A percentile compares a stretch with the other conserved stretches of the same genome.
Conservation (phyloP, 345 rosid species). For the Eucalyptus grandis region DNA sequence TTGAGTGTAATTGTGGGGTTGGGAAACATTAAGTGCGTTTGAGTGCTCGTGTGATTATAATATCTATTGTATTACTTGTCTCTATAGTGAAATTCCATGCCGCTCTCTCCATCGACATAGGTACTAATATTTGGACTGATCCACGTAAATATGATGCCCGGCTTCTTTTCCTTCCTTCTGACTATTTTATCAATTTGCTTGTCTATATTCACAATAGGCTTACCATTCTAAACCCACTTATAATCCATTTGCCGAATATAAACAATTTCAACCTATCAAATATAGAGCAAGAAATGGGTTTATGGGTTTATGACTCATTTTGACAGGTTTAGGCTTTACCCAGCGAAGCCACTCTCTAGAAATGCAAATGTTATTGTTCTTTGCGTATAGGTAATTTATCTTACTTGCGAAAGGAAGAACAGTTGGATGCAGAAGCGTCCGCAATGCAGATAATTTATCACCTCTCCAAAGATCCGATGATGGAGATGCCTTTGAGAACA, state of each 20-base stretch:
- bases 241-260: no score
- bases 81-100: no score
- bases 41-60: no score
- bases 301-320: not conserved
- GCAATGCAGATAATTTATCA: not conserved
- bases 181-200: no score
- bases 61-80: accelerated
- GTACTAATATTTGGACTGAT: no score
- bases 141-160: no score
- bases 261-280: not conserved
- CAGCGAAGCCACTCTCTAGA: not conserved
- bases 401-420: not conserved
- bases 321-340: not conserved
- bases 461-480: not conserved
- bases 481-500: not conserved
- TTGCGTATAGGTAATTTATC: not conserved
- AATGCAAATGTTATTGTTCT: not conserved
- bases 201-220: not conserved
- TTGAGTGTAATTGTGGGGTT: no score
- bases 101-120: accelerated
- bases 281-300: not conserved
- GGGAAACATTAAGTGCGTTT: no score
- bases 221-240: not conserved
- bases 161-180: not conserved
- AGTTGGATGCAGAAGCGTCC: not conserved